These are phyloP conservation scores for Artemisia argyi DNA, from an alignment of 129 eudicot species.

Conservation along the genomic window DNA sequence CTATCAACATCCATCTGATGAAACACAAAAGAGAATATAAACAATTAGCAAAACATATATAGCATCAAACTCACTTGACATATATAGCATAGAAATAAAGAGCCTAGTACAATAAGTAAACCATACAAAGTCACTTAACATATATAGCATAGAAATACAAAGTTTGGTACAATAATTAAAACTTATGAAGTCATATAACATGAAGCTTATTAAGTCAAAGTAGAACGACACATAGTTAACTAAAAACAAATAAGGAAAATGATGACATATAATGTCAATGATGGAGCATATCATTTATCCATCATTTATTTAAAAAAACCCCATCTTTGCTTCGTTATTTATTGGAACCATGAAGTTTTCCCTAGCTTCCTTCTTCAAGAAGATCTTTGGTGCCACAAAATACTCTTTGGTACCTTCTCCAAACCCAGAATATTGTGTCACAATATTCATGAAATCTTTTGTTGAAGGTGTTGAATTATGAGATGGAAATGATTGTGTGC, in stretches of 20 bases:
- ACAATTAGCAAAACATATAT: not conserved
- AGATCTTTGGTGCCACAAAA: not conserved
- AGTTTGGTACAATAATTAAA: too few species aligned
- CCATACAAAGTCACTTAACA: not conserved
- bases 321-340: conserved; percentile 11
- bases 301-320: not conserved
- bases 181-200: too few species aligned
- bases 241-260: not conserved
- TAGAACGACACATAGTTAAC: not conserved
- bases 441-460: too few species aligned
- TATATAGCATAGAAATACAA: too few species aligned
- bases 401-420: not conserved
- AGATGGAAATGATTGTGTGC: too few species aligned
- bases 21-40: not conserved
- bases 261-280: not conserved
- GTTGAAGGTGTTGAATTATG: too few species aligned
- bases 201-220: too few species aligned
- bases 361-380: not conserved
- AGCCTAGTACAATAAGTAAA: not conserved
- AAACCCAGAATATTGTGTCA: not conserved
- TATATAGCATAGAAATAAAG: not conserved
- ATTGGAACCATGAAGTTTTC: not conserved
- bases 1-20: not conserved
- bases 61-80: not conserved
- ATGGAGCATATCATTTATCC: not conserved